Evolutionary conservation across 2,329 filamentous ascomycete genomes (phyloP), one percentile per base, ranked within the genome.

Genomic region (Claviceps pazoutovae): DNA sequence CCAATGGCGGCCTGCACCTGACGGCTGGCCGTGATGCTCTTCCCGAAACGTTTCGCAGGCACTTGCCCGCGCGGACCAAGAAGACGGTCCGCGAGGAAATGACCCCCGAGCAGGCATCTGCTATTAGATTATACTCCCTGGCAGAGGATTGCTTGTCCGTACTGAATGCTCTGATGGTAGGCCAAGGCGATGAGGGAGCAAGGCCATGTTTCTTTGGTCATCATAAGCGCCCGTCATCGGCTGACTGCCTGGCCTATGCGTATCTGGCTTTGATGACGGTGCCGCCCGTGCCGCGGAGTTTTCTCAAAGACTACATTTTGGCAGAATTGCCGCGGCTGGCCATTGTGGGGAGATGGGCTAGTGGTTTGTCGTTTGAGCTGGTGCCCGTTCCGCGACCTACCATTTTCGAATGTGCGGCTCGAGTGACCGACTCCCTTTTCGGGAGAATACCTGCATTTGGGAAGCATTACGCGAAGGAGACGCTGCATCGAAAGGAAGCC

Each of bases 211-310:
- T 70, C 56, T 65, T 69, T 47, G 39, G 55, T 2, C 51, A 53
- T 45, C 54, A 14, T 45, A 63, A 4, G 49, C 42, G 34, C 16
- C n/a, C 65, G 2, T 65, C 66, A 0, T 66, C 58, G 21, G 55
- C 94, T 23, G 90, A 96, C 66, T 95, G 87, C 62, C 66, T 96
- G 46, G 83, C 81, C 0, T 79, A 88, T 60, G 93, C 83, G 11
- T 95, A 94, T 64, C 71, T 97, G 38, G 76, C 80, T 2, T 69
- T 96, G 48, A 85, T 93, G 71, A 71, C 84, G 21, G 68, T 72
- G 50, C 66, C 68, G 7, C 61, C 66, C 13, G 72, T 75, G 3
- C 74, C 74, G 3, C 67, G 68, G 45, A 59, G 64, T 11, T 70
- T 70, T 49, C 51, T 70, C 13, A 65, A 68, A 49, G 68, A 73